Evolutionary conservation across 257 asterid genomes (phyloP).

Genomic region (Ballota nigra): DNA sequence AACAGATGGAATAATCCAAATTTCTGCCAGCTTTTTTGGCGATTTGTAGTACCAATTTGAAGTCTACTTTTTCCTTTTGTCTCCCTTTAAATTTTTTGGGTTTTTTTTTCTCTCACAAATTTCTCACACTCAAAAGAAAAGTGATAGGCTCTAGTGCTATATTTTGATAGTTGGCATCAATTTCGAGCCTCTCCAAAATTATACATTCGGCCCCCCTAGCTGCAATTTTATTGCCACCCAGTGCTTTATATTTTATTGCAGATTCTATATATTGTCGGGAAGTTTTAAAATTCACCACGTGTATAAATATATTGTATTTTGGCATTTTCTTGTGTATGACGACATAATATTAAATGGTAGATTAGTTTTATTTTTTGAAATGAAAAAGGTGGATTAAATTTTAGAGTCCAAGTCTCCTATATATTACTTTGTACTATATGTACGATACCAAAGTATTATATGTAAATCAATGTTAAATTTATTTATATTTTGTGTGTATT

Average conservation of each 20-base stretch:
- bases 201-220: constrained; percentile 29
- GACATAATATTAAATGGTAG: too few relatives aligned
- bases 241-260: constrained; percentile 21
- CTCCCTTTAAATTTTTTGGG: background rate
- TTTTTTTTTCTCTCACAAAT: background rate
- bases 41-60: constrained; percentile 19
- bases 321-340: background rate
- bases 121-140: background rate
- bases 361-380: too few relatives aligned
- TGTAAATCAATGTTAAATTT: too few relatives aligned
- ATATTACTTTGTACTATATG: too few relatives aligned
- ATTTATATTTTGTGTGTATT: too few relatives aligned
- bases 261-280: constrained; percentile 24
- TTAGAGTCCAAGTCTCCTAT: too few relatives aligned
- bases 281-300: background rate
- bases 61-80: background rate
- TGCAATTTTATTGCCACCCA: constrained; percentile 28
- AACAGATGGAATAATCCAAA: constrained; percentile 26
- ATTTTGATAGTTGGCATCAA: constrained; percentile 17
- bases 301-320: background rate
- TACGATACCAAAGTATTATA: too few relatives aligned
- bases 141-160: background rate
- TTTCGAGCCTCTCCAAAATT: constrained; percentile 20
- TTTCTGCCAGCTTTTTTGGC: constrained; percentile 23
- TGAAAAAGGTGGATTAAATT: too few relatives aligned